Percentiles rank a stretch among this genome's conserved stretches.
phyloP scores from a whole-genome alignment of 1,284 basidiomycete species.

The Malassezia nana region DNA sequence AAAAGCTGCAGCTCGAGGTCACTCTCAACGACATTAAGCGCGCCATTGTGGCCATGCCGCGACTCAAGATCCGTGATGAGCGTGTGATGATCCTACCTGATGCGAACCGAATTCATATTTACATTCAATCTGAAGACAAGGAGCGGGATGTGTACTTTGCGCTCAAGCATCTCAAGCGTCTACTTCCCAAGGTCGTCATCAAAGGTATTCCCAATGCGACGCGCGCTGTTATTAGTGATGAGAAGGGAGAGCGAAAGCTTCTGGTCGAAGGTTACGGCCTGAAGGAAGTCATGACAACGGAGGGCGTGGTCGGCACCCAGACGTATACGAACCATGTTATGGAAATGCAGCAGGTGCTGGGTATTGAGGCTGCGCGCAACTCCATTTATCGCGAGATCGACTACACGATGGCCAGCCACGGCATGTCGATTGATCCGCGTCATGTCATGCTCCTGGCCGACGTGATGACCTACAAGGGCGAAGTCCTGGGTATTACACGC shows the following conservation, averaged over 20 bases:
- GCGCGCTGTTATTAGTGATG: conserved; percentile 45
- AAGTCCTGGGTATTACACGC: conserved; percentile 94
- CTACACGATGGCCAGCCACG: conserved; percentile 92
- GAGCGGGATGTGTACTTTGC: conserved; percentile 55
- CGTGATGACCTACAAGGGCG: conserved; percentile 99
- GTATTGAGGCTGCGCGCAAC: conserved; percentile 88
- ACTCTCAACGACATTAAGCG: conserved; percentile 86
- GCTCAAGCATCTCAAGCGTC: conserved; percentile 44
- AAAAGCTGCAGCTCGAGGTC: conserved; percentile 84
- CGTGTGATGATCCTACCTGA: conserved; percentile 37
- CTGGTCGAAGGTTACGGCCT: conserved; percentile 77
- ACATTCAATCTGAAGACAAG: conserved; percentile 60
- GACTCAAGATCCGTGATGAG: conserved; percentile 84
- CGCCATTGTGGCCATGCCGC: conserved; percentile 75
- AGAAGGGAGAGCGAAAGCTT: conserved; percentile 43
- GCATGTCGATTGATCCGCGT: conserved; percentile 96
- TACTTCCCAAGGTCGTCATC: conserved; percentile 39
- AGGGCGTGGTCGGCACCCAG: conserved; percentile 82
- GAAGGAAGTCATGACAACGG: conserved; percentile 91
- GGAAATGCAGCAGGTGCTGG: conserved; percentile 84
- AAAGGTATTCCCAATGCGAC: conserved; percentile 42
- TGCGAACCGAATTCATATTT: conserved; percentile 73
- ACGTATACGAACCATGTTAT: conserved; percentile 97
- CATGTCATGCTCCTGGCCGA: conserved; percentile 98
- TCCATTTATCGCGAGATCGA: conserved; percentile 94